Percentiles rank a stretch among this genome's conserved stretches.
These are phyloP conservation scores for Paragyromitra xinjiangensis DNA, from an alignment of 495 filamentous ascomycete genomes.

Conservation along the genomic window DNA sequence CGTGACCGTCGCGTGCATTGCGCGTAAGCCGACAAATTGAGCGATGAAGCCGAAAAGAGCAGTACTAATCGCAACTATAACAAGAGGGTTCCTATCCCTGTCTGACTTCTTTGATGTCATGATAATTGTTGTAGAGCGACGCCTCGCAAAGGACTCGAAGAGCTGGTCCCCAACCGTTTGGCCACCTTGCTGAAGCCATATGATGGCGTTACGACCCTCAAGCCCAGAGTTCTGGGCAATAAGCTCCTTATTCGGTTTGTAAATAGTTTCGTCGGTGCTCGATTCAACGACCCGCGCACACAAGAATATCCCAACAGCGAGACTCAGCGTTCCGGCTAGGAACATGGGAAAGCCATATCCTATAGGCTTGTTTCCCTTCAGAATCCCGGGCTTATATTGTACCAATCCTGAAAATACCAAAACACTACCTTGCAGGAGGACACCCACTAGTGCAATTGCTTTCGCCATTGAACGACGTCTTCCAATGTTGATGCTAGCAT, in stretches of 20 bases:
- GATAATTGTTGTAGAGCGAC: neutral
- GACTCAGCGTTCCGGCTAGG: neutral
- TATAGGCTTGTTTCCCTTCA: neutral
- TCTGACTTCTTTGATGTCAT: conserved; percentile 3
- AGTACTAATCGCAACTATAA: neutral
- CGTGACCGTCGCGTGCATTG: conserved; percentile 21
- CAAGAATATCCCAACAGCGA: neutral
- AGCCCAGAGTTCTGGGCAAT: no score
- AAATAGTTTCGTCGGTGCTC: neutral
- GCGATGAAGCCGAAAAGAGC: conserved; percentile 24
- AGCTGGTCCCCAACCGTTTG: conserved; percentile 23
- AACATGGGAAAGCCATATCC: neutral
- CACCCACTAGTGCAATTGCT: neutral
- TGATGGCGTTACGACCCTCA: neutral
- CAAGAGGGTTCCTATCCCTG: neutral
- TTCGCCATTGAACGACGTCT: neutral
- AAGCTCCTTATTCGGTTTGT: neutral
- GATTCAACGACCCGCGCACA: conserved; percentile 12
- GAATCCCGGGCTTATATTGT: neutral
- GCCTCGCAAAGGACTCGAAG: conserved; percentile 12
- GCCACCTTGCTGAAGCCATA: conserved; percentile 32
- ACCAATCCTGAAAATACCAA: conserved; percentile 5
- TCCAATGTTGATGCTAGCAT: neutral
- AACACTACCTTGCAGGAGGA: conserved; percentile 8
- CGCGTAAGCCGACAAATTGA: conserved; percentile 33